Evolutionary conservation across 139 green algal genomes (phyloP).

Genomic region (Tetraselmis chui): DNA sequence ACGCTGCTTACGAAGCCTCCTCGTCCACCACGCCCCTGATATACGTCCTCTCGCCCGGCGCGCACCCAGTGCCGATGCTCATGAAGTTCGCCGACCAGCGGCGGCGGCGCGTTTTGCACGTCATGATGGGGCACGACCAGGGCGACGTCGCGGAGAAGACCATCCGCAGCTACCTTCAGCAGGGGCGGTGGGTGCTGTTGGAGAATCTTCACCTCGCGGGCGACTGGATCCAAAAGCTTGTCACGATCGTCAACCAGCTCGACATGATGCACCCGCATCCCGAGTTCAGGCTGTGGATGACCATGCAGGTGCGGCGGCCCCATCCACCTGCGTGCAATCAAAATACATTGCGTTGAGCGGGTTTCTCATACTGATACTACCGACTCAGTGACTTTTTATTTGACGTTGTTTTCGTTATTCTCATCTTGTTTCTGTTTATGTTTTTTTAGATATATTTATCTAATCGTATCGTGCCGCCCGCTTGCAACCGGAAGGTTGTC

Average conservation of each 20-base stretch:
- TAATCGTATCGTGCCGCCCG: too few species aligned
- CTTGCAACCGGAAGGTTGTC: too few species aligned
- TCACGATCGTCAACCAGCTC: constrained; percentile 19
- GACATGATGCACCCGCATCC: constrained; percentile 18
- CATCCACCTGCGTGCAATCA: too few species aligned
- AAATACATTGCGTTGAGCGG: too few species aligned
- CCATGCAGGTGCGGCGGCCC: background rate
- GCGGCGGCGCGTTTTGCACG: constrained; percentile 16
- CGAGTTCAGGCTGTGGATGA: background rate
- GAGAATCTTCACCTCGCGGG: background rate
- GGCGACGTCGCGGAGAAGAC: constrained; percentile 24
- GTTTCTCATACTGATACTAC: too few species aligned
- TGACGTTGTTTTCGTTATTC: too few species aligned
- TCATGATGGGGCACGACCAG: constrained; percentile 32
- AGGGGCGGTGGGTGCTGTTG: constrained; percentile 10
- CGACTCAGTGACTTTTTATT: too few species aligned
- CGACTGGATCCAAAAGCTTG: constrained; percentile 10
- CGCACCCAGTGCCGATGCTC: background rate
- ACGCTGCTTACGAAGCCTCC: background rate
- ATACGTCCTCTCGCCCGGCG: background rate
- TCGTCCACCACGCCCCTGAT: background rate
- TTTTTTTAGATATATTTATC: too few species aligned
- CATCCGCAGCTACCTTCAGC: constrained; percentile 16
- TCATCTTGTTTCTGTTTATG: too few species aligned
- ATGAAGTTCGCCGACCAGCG: background rate